These are phyloP conservation scores for Leishmania braziliensis DNA, from an alignment of 208 protist species.

Conservation along the genomic window DNA sequence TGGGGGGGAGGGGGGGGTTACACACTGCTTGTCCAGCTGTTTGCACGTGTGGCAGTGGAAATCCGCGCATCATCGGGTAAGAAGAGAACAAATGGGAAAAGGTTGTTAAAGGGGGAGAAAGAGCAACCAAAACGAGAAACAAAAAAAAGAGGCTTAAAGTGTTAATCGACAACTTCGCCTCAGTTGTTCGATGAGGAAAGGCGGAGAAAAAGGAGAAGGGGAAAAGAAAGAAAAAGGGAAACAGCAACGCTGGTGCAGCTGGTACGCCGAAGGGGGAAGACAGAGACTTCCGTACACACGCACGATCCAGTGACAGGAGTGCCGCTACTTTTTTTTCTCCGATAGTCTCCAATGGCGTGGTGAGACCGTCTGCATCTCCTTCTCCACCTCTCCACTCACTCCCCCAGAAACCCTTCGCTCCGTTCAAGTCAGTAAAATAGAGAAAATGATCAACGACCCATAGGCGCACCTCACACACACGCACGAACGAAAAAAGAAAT, in stretches of 20 bases:
- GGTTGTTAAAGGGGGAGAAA: background rate
- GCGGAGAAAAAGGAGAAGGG: background rate
- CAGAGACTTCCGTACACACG: background rate
- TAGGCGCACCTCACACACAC: background rate
- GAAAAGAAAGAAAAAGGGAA: background rate
- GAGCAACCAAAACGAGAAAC: constrained; percentile 11
- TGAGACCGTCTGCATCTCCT: background rate
- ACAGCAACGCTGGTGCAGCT: background rate
- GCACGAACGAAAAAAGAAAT: background rate
- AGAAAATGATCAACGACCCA: background rate
- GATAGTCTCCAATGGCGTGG: background rate
- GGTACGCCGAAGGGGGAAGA: background rate
- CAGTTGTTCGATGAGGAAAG: background rate
- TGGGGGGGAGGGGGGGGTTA: background rate
- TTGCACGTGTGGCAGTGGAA: background rate
- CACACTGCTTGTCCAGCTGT: background rate
- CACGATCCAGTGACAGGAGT: background rate
- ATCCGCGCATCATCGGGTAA: background rate
- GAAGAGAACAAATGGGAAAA: background rate
- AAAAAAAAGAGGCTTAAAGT: constrained; percentile 7
- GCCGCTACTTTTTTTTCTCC: background rate
- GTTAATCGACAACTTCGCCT: constrained; percentile 1
- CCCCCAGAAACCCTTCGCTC: background rate
- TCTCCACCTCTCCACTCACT: background rate
- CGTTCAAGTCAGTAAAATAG: background rate